Conservation (phyloP, 2,329 filamentous ascomycete species). For the Verticillium longisporum region DNA sequence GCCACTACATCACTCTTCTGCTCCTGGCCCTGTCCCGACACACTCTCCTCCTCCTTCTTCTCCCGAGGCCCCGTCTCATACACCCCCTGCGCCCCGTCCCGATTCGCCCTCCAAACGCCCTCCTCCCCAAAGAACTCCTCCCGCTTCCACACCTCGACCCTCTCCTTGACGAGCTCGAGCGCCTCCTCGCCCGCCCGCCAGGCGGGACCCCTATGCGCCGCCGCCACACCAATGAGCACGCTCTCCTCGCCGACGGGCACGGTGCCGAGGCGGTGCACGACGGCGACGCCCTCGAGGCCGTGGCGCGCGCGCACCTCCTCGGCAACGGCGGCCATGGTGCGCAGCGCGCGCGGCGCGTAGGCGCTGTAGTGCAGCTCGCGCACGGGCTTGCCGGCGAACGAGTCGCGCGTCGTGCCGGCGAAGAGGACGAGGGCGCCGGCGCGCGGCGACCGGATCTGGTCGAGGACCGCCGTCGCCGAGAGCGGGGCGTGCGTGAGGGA, state of each 20-base stretch:
- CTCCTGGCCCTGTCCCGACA: not conserved
- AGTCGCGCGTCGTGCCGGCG: constrained; percentile 71
- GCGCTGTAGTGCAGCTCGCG: constrained; percentile 69
- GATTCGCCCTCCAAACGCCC: constrained; percentile 82
- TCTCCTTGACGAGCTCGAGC: constrained; percentile 76
- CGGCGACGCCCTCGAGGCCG: constrained; percentile 63
- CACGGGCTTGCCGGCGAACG: constrained; percentile 65
- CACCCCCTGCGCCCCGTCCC: constrained; percentile 48
- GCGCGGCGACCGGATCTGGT: constrained; percentile 62
- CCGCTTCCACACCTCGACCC: constrained; percentile 91
- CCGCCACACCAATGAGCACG: constrained; percentile 80
- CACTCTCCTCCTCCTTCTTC: not conserved
- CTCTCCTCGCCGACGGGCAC: constrained; percentile 92
- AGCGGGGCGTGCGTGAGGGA: constrained; percentile 60
- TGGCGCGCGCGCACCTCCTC: constrained; percentile 46
- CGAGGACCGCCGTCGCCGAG: constrained; percentile 49
- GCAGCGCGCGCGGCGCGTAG: constrained; percentile 64
- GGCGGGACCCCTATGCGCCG: constrained; percentile 74
- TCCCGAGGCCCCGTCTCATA: not conserved
- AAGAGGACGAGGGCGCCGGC: constrained; percentile 74
- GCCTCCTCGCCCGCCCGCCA: constrained; percentile 88
- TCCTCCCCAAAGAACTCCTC: constrained; percentile 79
- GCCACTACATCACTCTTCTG: not conserved
- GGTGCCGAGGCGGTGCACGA: constrained; percentile 76
- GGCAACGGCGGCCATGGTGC: constrained; percentile 61